Evolutionary conservation across 2,329 filamentous ascomycete species (phyloP).

Genomic region (Aspergillus sp.): DNA sequence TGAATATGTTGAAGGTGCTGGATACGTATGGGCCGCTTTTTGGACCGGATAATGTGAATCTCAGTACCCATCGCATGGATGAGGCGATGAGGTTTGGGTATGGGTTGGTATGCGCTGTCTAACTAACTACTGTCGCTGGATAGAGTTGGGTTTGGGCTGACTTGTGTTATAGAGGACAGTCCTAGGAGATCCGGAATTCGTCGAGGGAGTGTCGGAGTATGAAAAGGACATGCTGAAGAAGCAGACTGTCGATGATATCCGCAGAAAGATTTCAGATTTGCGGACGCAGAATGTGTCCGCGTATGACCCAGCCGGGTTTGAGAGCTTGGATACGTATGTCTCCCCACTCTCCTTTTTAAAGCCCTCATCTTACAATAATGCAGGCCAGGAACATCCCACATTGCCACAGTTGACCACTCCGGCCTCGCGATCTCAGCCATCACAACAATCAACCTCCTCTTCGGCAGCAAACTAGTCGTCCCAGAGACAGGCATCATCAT

Average conservation of each 20-base stretch:
- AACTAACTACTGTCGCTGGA: background rate
- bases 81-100: conserved; percentile 92
- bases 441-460: conserved; percentile 84
- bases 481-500: conserved; percentile 81
- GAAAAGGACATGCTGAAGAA: conserved; percentile 68
- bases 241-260: conserved; percentile 59
- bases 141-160: background rate
- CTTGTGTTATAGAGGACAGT: conserved; percentile 59
- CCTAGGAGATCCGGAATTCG: conserved; percentile 79
- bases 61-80: conserved; percentile 78
- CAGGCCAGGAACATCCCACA: conserved; percentile 53
- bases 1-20: conserved; percentile 78
- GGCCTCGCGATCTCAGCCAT: conserved; percentile 80
- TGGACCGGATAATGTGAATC: conserved; percentile 55
- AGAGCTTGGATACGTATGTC: conserved; percentile 60
- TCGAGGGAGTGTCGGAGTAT: conserved; percentile 61
- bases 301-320: conserved; percentile 70
- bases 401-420: conserved; percentile 65
- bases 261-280: conserved; percentile 68
- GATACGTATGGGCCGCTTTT: conserved; percentile 71
- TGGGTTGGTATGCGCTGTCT: conserved; percentile 48
- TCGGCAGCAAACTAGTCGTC: conserved; percentile 76
- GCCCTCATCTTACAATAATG: background rate
- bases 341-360: background rate
- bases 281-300: conserved; percentile 68